Conservation (phyloP, 352 stramenopile species). For the Phytopythium sindhum region DNA sequence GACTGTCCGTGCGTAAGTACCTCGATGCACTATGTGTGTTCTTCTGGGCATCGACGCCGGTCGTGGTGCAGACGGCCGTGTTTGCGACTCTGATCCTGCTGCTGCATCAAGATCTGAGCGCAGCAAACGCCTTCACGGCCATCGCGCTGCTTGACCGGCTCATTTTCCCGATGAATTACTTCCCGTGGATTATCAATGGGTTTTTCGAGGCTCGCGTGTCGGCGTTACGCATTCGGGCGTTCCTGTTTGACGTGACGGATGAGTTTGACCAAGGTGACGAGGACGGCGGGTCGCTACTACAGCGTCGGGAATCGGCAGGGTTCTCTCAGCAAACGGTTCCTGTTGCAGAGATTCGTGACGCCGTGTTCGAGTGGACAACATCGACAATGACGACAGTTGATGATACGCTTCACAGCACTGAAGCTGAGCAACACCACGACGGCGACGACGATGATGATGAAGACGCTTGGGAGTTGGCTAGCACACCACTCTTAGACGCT, state of each 20-base stretch:
- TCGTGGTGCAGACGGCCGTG: constrained; percentile 83
- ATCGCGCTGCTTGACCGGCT: constrained; percentile 86
- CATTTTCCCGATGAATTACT: constrained; percentile 91
- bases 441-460: not conserved
- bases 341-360: constrained; percentile 23
- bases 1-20: constrained; percentile 81
- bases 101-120: constrained; percentile 58
- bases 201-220: constrained; percentile 86
- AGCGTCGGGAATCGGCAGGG: not conserved
- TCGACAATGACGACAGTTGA: not conserved
- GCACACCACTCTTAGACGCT: not conserved
- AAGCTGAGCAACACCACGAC: not conserved
- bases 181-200: constrained; percentile 90
- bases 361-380: constrained; percentile 24
- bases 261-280: constrained; percentile 1
- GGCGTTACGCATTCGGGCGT: constrained; percentile 64
- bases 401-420: not conserved
- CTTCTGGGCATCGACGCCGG: constrained; percentile 87
- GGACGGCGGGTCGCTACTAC: not conserved
- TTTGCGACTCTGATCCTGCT: constrained; percentile 76
- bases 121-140: constrained; percentile 79
- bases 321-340: not conserved
- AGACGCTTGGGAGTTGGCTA: not conserved
- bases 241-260: constrained; percentile 42
- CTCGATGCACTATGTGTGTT: constrained; percentile 89